Evolutionary conservation across 768 basidiomycete genomes (phyloP), one percentile per base, ranked within the genome.

Genomic region (Suillus fuscotomentosus): DNA sequence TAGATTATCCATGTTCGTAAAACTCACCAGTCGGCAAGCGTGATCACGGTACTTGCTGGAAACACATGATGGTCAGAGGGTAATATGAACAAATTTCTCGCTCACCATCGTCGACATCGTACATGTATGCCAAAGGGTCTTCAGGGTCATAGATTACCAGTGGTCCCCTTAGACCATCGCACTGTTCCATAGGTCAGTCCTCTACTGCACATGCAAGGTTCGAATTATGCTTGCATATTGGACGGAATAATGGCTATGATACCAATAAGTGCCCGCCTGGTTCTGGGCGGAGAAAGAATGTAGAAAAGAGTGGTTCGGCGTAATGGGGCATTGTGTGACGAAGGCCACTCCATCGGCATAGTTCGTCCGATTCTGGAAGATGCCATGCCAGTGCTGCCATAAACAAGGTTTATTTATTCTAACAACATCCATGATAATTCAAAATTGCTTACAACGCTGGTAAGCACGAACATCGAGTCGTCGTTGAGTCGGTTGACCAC

Each of bases 381-480:
- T 69, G 1, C 85, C 85, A 68, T 86, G 85, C 83, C 83, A 86
- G 66, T 86, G 85, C 85, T 86, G 15, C 5, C 3, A 11, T 6
- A 10, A 20, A 51, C 22, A 34, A n/a, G 22, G 14, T 11, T 5
- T 9, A 56, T 11, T 5, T 9, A 54, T 20, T 7, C 47, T 38
- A 11, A 38, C 36, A 38, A 20, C 13, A 63, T 34, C 22, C 11
- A 10, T 3, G 13, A 39, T 8, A 5, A 36, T 36, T 27, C 31
- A 8, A 13, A 47, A 10, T 3, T 36, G 67, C 82, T 67, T 41
- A 86, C 85, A 38, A 87, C 80, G 27, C 80, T 83, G 11, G 86
- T 87, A 6, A 71, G 75, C 47, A 77, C 78, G 36, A 80, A 65
- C 86, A 87, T 85, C 0, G 81, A 75, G 3, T 70, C 70, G 42